Conservation (phyloP, 768 basidiomycete genomes). For the Asterophora lycoperdoides region DNA sequence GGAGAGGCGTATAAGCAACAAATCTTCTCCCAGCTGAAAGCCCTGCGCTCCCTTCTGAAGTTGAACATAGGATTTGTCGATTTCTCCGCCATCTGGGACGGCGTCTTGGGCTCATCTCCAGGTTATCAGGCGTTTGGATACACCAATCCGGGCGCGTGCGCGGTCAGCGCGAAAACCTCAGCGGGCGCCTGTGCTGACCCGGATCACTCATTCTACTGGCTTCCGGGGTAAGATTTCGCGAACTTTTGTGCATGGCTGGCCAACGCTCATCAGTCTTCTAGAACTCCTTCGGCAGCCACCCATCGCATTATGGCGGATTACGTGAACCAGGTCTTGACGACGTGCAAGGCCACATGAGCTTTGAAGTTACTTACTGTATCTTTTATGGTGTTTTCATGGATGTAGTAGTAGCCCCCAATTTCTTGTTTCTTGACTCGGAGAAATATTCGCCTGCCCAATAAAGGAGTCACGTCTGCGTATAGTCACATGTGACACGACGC, state of each 20-base stretch:
- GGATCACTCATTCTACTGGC: slow-evolving; percentile 20
- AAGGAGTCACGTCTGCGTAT: slow-evolving; percentile 1
- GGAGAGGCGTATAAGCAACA: slow-evolving; percentile 45
- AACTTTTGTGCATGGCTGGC: background rate
- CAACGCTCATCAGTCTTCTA: background rate
- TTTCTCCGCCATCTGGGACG: slow-evolving; percentile 44
- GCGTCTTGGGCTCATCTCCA: slow-evolving; percentile 35
- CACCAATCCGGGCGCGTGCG: slow-evolving; percentile 27
- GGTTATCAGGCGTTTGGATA: slow-evolving; percentile 49
- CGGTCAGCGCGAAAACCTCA: slow-evolving; percentile 8
- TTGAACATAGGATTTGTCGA: slow-evolving; percentile 45
- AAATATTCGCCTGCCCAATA: background rate
- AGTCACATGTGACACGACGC: slow-evolving; percentile 12
- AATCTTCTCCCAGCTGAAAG: slow-evolving; percentile 38
- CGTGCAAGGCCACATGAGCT: slow-evolving; percentile 8
- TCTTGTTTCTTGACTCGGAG: no score
- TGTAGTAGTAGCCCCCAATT: background rate
- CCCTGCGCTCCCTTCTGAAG: slow-evolving; percentile 20
- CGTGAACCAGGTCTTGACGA: slow-evolving; percentile 14
- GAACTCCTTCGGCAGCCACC: slow-evolving; percentile 16
- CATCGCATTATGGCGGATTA: slow-evolving; percentile 19
- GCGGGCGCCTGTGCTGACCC: slow-evolving; percentile 17
- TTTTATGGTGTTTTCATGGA: background rate
- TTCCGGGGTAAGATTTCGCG: slow-evolving; percentile 15
- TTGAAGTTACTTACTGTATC: no score